Evolutionary conservation across 2,329 filamentous ascomycete genomes (phyloP), one percentile per base, ranked within the genome.

Genomic region (Hortaea werneckii): DNA sequence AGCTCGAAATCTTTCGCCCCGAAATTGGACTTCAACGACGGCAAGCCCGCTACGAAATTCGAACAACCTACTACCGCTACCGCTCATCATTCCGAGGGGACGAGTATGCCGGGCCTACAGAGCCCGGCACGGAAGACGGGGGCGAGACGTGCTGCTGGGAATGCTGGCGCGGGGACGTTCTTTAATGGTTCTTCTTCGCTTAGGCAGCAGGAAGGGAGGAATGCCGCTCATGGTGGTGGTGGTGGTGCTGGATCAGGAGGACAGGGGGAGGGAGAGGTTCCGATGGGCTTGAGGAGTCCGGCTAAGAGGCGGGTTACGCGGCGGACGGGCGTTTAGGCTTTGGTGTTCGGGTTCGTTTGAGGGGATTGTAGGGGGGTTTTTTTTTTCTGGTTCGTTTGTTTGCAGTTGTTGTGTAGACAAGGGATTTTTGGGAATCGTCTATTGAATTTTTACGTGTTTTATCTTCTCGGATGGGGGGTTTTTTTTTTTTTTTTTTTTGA

Each of bases 91-190:
- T 29, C 9, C 28, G 13, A 37, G 43, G 42, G 44, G 41, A n/a
- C 12, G 11, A 39, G 20, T 11, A 7, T 37, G 4, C 43, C 43
- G 39, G 35, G 44, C 4, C 27, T 42, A n/a, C 34, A 49, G 10
- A 54, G 51, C 47, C 51, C 51, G 29, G 51, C 60, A 13, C 68
- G 58, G 49, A 58, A 57, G 51, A 42, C 49, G 41, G 67, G 46
- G 63, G 65, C 2, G 67, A 65, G 48, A 29, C 32, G 8, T 35
- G 32, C 32, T n/a, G 32, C n/a, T 35, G 32, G 32, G 8, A 9
- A 35, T 35, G 32, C 3, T n/a, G 32, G 32, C 4, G 32, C 9
- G 2, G 32, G 32, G n/a, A 4, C 9, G 32, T 9, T 9, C 2
- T 35, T 35, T 20, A 20, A 20, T 4, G 20, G 20, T 4, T 20